Base-by-base conservation (phyloP, 2,329 filamentous ascomycete genomes). In the Acarospora socialis region DNA sequence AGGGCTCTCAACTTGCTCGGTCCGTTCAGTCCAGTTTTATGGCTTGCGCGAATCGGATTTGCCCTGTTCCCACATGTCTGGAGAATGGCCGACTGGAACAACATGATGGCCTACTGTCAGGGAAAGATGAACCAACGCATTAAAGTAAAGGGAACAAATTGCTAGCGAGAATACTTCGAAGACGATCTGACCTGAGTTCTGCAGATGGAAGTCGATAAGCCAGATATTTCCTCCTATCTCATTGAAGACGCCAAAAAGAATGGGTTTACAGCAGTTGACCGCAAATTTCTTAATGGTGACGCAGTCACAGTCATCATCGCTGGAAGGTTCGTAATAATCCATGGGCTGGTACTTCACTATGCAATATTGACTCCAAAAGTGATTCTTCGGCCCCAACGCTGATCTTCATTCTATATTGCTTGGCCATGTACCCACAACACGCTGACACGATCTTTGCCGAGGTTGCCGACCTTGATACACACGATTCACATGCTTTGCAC, bases 361-460 rank as follows among this genome's bases (percentile, higher is more conserved):
- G n/a, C n/a, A n/a, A n/a, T n/a, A n/a, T n/a, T n/a, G n/a, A n/a
- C n/a, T n/a, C 8, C 13, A 8, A 18, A 3, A 40, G 37, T 19
- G 41, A 44, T 20, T 40, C 41, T 5, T 39, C 40, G 10, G 32
- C 41, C 4, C 32, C 37, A 14, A 34, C 33, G 9, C 21, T 44
- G 8, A 40, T 36, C 4, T 15, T 29, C 16, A 21, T 41, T 2
- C 37, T 39, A 21, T 43, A 41, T 24, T 26, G 33, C n/a, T 34
- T 37, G 4, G 37, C 35, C 9, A n/a, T 10, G 7, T 10, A 35
- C n/a, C 37, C 38, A 3, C 5, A 4, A 2, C 5, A 17, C n/a
- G n/a, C 20, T 13, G 7, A 25, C 10, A 34, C 32, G 9, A 10
- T 38, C n/a, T 28, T 31, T 4, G 20, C 29, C 9, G 37, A 40